Evolutionary conservation across 768 basidiomycete genomes (phyloP), one percentile per base, ranked within the genome.

Genomic region (Termitomyces sp.): DNA sequence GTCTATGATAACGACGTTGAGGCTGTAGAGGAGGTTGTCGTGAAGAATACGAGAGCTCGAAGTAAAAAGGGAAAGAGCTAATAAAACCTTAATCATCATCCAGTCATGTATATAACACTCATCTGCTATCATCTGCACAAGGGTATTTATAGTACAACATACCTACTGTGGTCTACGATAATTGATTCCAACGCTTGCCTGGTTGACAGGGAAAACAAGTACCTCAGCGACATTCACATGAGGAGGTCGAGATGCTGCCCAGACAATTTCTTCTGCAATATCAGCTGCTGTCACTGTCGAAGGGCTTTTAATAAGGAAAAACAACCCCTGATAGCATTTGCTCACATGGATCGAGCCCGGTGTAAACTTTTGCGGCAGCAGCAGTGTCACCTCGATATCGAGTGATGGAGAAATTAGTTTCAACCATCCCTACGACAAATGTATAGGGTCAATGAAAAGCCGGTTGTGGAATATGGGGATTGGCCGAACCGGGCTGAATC

Each of bases 251-350:
- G 89, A 80, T 19, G 97, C 96, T 14, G 86, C 86, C 96, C 96
- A 99, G 19, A 96, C 94, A 65, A 99, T 95, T 71, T 98, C 94
- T 69, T 99, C 97, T 1, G 97, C 97, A 46, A 98, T 88, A 66
- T 98, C 94, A 58, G 87, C 79, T 7, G 87, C 85, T 6, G 81
- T 79, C 70, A 96, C 91, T 94, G 64, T 44, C 8, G 17, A 56
- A 33, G 64, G 58, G 44, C 12, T 53, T 58, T 48, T 42, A 61
- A 28, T 17, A 26, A 11, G 28, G 30, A 57, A 17, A 30, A 50
- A 54, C 46, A 28, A 30, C 35, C 40, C 42, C 49, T n/a, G 3
- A 31, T 9, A 33, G 3, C 19, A 23, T 30, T 8, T n/a, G 74
- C 90, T 69, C 67, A 95, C 94, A 69, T 59, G 94, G 94, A 58